Base-by-base conservation (phyloP, 2,329 filamentous ascomycete genomes). In the Ophiocordyceps sinensis region DNA sequence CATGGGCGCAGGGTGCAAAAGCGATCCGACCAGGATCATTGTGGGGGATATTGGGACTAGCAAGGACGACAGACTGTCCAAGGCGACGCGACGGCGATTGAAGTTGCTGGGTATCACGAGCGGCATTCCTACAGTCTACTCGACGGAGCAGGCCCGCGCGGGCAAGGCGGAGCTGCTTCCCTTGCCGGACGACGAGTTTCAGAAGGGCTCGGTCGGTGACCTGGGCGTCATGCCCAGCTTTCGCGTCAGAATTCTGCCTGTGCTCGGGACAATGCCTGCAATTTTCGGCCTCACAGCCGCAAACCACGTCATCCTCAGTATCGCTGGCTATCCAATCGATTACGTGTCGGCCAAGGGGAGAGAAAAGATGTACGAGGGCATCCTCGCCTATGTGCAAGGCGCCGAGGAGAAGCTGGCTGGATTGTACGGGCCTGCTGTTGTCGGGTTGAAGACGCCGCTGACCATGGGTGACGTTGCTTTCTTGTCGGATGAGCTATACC, bases 1-100 rank as follows among this genome's bases (percentile, higher is more conserved):
- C 28, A 96, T 96, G 88, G 91, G 91, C 1, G 91, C 91, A 0
- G 91, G 87, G 0, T 95, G 86, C 63, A 98, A 96, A 67, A 89
- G 85, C 37, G 77, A 82, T 37, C 77, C 77, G 1, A 96, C 88
- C 0, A 73, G 83, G 42, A 82, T 98, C 41, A 80, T 85, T 51
- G 81, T 98, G 5, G 88, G 88, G 17, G 91, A 98, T 55, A 94
- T 98, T 47, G 87, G 85, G 8, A 71, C 75, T 1, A 93, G 82
- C 50, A 85, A 81, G 1, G 89, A 96, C 49, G 91, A 98, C 51
- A 80, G 85, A 0, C 71, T 98, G 0, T 95, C 88, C 4, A 75
- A 87, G 45, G 79, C 82, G 8, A 96, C 89, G 2, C 72, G 91
- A 26, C 75, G 88, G 26, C 75, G 82, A 43, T 66, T 95, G 32